Evolutionary conservation across 495 filamentous ascomycete species (phyloP).

Genomic region (Penicillium tannophilum): DNA sequence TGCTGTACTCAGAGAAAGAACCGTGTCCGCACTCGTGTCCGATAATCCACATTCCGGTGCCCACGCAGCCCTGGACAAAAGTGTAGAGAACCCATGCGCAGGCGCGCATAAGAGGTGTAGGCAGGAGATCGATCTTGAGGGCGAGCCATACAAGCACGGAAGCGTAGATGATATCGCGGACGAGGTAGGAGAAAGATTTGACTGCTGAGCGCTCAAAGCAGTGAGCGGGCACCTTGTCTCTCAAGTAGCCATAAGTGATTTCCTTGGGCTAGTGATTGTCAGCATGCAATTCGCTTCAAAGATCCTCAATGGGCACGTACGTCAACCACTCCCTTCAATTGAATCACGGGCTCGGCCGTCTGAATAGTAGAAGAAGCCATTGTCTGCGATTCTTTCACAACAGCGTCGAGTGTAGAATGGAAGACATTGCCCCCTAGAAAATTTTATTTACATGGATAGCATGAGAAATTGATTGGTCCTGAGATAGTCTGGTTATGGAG

Average conservation of each 20-base stretch:
- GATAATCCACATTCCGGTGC: conserved; percentile 31
- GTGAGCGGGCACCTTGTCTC: conserved; percentile 27
- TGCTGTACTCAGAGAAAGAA: conserved; percentile 64
- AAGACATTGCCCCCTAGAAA: conserved; percentile 10
- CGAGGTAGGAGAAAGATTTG: conserved; percentile 21
- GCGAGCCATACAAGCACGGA: conserved; percentile 24
- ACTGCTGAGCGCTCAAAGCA: conserved; percentile 30
- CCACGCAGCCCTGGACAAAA: conserved; percentile 31
- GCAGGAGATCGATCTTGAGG: conserved; percentile 28
- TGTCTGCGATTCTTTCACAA: not conserved
- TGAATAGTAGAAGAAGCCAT: conserved; percentile 19
- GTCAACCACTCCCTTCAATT: conserved; percentile 20
- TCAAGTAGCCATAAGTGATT: conserved; percentile 21
- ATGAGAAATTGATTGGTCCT: conserved; percentile 23
- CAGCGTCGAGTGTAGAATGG: conserved; percentile 8
- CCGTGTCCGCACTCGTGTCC: conserved; percentile 50
- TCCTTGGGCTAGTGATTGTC: conserved; percentile 17
- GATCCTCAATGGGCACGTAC: conserved; percentile 7
- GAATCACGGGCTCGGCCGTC: conserved; percentile 20
- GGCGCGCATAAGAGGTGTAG: conserved; percentile 21
- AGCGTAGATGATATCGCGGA: conserved; percentile 23
- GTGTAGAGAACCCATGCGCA: conserved; percentile 25
- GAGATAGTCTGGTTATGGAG: conserved; percentile 16
- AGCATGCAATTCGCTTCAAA: not conserved
- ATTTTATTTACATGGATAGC: conserved; percentile 18